Conservation (phyloP, 345 rosid genomes). For the Noccaea caerulescens region DNA sequence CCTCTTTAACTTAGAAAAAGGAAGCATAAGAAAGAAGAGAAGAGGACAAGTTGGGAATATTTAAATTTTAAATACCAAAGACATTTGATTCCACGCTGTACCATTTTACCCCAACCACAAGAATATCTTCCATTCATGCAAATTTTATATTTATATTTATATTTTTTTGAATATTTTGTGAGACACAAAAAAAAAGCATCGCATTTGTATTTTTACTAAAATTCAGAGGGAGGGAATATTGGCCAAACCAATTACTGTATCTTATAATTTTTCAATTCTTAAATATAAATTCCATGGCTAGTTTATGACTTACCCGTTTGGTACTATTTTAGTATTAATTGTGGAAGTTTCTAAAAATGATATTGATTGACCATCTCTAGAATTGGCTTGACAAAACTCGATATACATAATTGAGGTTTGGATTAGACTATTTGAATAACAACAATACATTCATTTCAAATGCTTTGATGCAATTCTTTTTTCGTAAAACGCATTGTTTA, state of each 20-base stretch:
- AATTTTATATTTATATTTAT: neutral
- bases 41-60: constrained; percentile 35
- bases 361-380: constrained; percentile 15
- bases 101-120: constrained; percentile 37
- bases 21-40: constrained; percentile 11
- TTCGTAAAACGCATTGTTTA: neutral
- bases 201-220: constrained; percentile 9
- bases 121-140: constrained; percentile 41
- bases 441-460: neutral
- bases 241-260: neutral
- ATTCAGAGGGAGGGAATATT: neutral
- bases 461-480: neutral
- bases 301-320: too few relatives aligned
- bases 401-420: constrained; percentile 5
- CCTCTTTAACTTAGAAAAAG: constrained; percentile 14
- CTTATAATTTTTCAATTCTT: too few relatives aligned
- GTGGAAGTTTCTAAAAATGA: constrained; percentile 26
- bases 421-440: neutral
- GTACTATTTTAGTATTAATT: neutral
- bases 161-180: neutral
- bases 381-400: constrained; percentile 18
- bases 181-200: constrained; percentile 1
- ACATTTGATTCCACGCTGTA: constrained; percentile 48
- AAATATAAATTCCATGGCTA: too few relatives aligned
- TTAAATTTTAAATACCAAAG: neutral